Evolutionary conservation across 805 yeast genomes (phyloP).

Genomic region (Brettanomyces custersianus): DNA sequence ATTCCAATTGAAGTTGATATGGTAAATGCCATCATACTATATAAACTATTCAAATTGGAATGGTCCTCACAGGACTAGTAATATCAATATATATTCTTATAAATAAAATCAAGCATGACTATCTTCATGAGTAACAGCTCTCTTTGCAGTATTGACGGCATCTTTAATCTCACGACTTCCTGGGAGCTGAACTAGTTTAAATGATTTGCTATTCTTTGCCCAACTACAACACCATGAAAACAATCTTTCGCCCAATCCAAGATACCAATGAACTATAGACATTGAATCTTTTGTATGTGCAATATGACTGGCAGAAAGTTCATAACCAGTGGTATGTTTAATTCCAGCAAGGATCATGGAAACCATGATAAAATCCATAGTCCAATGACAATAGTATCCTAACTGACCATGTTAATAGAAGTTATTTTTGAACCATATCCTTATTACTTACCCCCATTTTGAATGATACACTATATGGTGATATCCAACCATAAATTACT

Average conservation of each 20-base stretch:
- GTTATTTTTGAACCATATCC: too few species aligned
- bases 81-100: background rate
- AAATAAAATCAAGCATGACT: background rate
- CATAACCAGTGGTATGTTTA: conserved; percentile 72
- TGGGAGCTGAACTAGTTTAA: conserved; percentile 29
- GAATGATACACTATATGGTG: too few species aligned
- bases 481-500: too few species aligned
- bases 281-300: conserved; percentile 39
- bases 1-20: too few species aligned
- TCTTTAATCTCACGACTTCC: conserved; percentile 7
- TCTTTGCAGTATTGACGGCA: background rate
- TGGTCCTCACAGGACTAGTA: too few species aligned
- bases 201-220: conserved; percentile 41
- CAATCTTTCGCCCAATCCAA: conserved; percentile 52
- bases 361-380: conserved; percentile 68
- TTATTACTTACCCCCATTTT: too few species aligned
- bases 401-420: too few species aligned
- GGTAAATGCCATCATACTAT: too few species aligned
- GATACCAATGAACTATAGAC: conserved; percentile 36
- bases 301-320: conserved; percentile 15
- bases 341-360: conserved; percentile 83
- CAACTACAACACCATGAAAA: conserved; percentile 39
- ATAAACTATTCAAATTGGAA: too few species aligned
- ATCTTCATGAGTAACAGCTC: background rate
- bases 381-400: conserved; percentile 60